Conservation (phyloP, 306 rosid genomes). For the Hylodesmum podocarpum region DNA sequence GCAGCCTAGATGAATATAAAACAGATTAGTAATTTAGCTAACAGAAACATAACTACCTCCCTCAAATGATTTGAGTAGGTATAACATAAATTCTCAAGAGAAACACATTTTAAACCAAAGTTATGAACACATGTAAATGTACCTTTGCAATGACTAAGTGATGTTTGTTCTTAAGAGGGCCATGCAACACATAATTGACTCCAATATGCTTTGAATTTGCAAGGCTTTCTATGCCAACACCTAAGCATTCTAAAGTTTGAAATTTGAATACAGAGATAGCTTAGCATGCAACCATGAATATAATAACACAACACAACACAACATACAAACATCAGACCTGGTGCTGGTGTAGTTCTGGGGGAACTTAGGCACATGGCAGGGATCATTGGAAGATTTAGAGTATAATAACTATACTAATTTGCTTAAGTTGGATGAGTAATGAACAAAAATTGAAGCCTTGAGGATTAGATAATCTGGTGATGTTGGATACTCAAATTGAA, state of each 20-base stretch:
- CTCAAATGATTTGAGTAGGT: neutral
- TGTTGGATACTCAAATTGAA: neutral
- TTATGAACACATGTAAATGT: neutral
- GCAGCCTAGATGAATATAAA: conserved; percentile 45
- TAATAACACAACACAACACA: neutral
- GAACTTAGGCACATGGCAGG: conserved; percentile 37
- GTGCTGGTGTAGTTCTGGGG: conserved; percentile 29
- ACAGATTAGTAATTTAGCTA: neutral
- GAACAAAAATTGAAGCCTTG: neutral
- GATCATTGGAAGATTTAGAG: conserved; percentile 45
- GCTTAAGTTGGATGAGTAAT: neutral
- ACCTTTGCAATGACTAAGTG: conserved; percentile 51
- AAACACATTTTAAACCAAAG: neutral
- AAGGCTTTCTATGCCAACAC: conserved; percentile 1
- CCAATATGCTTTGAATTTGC: conserved; percentile 29
- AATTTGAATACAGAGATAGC: neutral
- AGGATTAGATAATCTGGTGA: conserved; percentile 15
- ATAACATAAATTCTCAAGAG: neutral
- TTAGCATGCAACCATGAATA: neutral
- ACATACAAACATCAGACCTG: conserved; percentile 35
- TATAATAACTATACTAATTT: neutral
- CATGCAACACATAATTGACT: conserved; percentile 26
- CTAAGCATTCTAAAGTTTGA: neutral
- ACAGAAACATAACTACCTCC: neutral
- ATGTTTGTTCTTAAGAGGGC: conserved; percentile 27